These are phyloP conservation scores for Scheffersomyces stambukii DNA, from an alignment of 1,139 yeast species.

Conservation along the genomic window DNA sequence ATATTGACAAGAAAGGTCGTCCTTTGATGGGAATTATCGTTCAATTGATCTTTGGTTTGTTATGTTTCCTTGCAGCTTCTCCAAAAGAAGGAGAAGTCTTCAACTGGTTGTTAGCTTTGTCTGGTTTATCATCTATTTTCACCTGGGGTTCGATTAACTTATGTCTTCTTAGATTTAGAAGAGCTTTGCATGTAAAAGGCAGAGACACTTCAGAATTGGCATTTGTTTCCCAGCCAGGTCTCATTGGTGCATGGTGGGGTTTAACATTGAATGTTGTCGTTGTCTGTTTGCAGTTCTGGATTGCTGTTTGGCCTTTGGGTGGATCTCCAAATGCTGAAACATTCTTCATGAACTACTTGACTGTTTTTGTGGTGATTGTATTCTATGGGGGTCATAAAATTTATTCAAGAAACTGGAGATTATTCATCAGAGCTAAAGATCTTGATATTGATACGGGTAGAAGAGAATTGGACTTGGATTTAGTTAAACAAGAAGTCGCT, in stretches of 20 bases:
- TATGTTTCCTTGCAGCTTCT: conserved; percentile 72
- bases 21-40: conserved; percentile 64
- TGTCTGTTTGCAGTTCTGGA: conserved; percentile 77
- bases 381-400: conserved; percentile 57
- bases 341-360: conserved; percentile 61
- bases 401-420: conserved; percentile 50
- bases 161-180: conserved; percentile 75
- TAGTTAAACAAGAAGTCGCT: conserved; percentile 60
- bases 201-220: conserved; percentile 64
- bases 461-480: conserved; percentile 61
- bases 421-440: conserved; percentile 44
- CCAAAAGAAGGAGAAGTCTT: conserved; percentile 63
- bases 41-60: conserved; percentile 58
- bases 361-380: conserved; percentile 55
- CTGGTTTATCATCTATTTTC: conserved; percentile 79
- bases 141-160: conserved; percentile 80
- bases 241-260: conserved; percentile 67
- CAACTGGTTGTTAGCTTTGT: conserved; percentile 76
- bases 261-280: conserved; percentile 56
- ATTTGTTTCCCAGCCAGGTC: conserved; percentile 65
- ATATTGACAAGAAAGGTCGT: conserved; percentile 71
- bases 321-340: conserved; percentile 48
- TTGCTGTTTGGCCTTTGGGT: conserved; percentile 67
- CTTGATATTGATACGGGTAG: conserved; percentile 70
- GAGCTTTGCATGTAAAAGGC: conserved; percentile 65